A percentile compares a stretch with the other conserved stretches of the same genome.
Evolutionary conservation across 306 rosid species (phyloP).

Genomic region (Medicago ruthenica): DNA sequence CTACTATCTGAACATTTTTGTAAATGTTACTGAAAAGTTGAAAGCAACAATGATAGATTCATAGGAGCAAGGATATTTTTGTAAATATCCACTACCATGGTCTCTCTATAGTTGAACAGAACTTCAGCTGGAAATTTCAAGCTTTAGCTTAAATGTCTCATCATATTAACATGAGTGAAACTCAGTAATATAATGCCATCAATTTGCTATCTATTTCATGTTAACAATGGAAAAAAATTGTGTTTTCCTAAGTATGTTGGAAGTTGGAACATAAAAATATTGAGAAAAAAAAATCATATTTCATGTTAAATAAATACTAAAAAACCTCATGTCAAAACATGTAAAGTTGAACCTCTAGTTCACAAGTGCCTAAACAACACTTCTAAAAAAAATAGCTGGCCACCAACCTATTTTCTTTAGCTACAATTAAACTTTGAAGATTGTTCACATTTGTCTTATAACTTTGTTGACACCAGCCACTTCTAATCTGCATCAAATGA

Average conservation of each 20-base stretch:
- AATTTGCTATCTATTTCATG: slow-evolving; percentile 9
- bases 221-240: not conserved
- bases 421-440: slow-evolving; percentile 13
- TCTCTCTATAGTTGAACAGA: not conserved
- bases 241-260: slow-evolving; percentile 13
- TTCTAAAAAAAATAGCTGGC: slow-evolving; percentile 15
- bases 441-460: slow-evolving; percentile 28
- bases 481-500: slow-evolving; percentile 25
- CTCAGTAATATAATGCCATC: slow-evolving; percentile 7
- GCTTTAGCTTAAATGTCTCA: slow-evolving; percentile 10
- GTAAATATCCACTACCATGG: not conserved
- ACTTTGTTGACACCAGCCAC: slow-evolving; percentile 17
- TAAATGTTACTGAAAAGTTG: not conserved
- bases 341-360: slow-evolving; percentile 17
- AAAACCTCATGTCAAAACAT: slow-evolving; percentile 28
- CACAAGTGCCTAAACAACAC: slow-evolving; percentile 34
- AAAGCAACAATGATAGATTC: not conserved
- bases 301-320: slow-evolving; percentile 13
- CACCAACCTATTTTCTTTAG: slow-evolving; percentile 36
- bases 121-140: not conserved
- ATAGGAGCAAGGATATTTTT: not conserved
- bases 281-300: not conserved
- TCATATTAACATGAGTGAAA: slow-evolving; percentile 5
- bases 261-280: slow-evolving; percentile 5
- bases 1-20: not conserved